Conservation (phyloP, 768 basidiomycete genomes). For the Trametes gibbosa region DNA sequence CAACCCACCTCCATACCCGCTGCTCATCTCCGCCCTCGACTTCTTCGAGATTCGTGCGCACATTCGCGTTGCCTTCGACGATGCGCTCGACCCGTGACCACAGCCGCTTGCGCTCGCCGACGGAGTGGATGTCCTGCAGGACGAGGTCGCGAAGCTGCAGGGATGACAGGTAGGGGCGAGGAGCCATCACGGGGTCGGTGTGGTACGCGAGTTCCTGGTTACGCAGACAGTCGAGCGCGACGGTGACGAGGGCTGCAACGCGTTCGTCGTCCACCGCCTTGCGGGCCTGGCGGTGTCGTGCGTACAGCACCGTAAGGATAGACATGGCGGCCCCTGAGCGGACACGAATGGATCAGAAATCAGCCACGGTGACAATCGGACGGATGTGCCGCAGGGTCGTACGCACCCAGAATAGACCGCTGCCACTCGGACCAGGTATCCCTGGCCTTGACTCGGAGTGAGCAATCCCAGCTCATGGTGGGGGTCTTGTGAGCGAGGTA, state of each 20-base stretch:
- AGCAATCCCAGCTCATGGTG: constrained; percentile 64
- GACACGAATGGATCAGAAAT: neutral
- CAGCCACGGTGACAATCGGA: neutral
- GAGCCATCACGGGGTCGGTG: constrained; percentile 72
- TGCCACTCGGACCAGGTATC: constrained; percentile 71
- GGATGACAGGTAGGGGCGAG: constrained; percentile 78
- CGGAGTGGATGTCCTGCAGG: constrained; percentile 77
- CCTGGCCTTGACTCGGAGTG: constrained; percentile 60
- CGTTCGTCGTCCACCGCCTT: constrained; percentile 59
- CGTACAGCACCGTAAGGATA: constrained; percentile 19
- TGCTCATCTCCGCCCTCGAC: constrained; percentile 82
- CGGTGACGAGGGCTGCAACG: constrained; percentile 71
- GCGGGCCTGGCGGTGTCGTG: constrained; percentile 45
- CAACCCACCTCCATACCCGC: constrained; percentile 91
- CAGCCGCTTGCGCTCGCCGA: constrained; percentile 57
- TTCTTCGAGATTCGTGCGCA: constrained; percentile 81
- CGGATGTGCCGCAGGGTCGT: neutral
- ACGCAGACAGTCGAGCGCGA: constrained; percentile 74
- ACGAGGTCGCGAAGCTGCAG: constrained; percentile 86
- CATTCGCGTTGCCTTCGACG: constrained; percentile 90
- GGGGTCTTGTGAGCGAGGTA: constrained; percentile 75
- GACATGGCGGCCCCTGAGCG: constrained; percentile 22
- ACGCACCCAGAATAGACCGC: constrained; percentile 57
- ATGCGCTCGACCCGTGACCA: constrained; percentile 84
- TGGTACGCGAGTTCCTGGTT: constrained; percentile 83